Evolutionary conservation across 768 basidiomycete species (phyloP).

Genomic region (Phaeotremella skinneri): DNA sequence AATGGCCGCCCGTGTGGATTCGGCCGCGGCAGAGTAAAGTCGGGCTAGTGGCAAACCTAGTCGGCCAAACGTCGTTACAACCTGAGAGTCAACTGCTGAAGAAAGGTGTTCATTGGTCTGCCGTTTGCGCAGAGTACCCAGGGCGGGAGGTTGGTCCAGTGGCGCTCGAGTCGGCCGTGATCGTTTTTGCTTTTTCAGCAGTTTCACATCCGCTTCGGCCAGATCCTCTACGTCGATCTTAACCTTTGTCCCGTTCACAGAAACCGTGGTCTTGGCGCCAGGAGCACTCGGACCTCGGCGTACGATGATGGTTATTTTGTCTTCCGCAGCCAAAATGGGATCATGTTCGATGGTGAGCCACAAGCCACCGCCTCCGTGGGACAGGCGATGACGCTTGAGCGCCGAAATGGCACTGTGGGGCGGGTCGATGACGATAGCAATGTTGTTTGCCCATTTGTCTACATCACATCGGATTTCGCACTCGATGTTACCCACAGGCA

Average conservation of each 20-base stretch:
- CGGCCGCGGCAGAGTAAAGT: slow-evolving; percentile 42
- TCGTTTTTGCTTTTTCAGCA: slow-evolving; percentile 76
- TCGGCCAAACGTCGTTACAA: slow-evolving; percentile 12
- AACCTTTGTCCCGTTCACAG: slow-evolving; percentile 83
- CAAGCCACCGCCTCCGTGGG: slow-evolving; percentile 80
- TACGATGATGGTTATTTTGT: slow-evolving; percentile 71
- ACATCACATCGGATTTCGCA: slow-evolving; percentile 89
- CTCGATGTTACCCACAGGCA: slow-evolving; percentile 60
- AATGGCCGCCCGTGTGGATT: slow-evolving; percentile 43
- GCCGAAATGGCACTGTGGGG: slow-evolving; percentile 80
- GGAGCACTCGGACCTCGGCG: slow-evolving; percentile 61
- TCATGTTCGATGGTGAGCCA: slow-evolving; percentile 93
- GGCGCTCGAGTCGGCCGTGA: slow-evolving; percentile 81
- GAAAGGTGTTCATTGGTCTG: slow-evolving; percentile 31
- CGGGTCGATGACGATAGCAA: slow-evolving; percentile 70
- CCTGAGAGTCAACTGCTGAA: slow-evolving; percentile 9
- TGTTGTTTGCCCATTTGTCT: slow-evolving; percentile 69
- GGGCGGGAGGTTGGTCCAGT: slow-evolving; percentile 72
- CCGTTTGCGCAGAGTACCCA: slow-evolving; percentile 42
- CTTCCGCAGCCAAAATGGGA: slow-evolving; percentile 69
- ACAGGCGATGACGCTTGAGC: slow-evolving; percentile 80
- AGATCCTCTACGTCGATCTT: slow-evolving; percentile 86
- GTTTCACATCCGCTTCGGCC: slow-evolving; percentile 78
- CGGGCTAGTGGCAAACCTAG: slow-evolving; percentile 37
- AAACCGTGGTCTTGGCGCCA: slow-evolving; percentile 66